phyloP scores from a whole-genome alignment of 768 basidiomycete genomes.

The Asterophora parasitica region DNA sequence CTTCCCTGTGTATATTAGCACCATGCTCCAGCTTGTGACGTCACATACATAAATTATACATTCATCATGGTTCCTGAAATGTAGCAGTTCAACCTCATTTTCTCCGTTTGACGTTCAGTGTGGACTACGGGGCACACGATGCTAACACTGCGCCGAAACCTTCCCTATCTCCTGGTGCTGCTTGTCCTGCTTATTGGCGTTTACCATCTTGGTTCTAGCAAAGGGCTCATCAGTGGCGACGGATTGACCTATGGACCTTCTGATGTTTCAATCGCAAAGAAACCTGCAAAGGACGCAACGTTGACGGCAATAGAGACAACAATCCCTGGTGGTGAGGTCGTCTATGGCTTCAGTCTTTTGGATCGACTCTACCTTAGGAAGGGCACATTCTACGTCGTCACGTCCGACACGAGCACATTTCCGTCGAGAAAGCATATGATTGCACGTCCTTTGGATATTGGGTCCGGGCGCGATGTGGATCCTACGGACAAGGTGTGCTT shows the following conservation, averaged over 20 bases:
- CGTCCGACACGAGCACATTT: conserved; percentile 32
- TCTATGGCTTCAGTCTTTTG: conserved; percentile 70
- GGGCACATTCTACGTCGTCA: conserved; percentile 68
- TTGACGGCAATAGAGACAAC: conserved; percentile 18
- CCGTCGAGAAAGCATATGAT: conserved; percentile 44
- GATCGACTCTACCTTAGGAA: conserved; percentile 71
- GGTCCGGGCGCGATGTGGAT: conserved; percentile 18
- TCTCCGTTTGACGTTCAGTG: neutral
- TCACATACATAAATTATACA: no score
- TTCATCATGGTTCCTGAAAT: no score
- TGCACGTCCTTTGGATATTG: conserved; percentile 24
- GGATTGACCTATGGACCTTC: neutral
- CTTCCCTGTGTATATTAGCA: no score
- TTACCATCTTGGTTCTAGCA: neutral
- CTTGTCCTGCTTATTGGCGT: conserved; percentile 4
- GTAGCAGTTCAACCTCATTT: neutral
- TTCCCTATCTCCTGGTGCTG: conserved; percentile 3
- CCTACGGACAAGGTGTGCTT: conserved; percentile 26
- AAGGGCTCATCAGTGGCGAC: neutral
- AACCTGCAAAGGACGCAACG: neutral
- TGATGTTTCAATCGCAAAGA: neutral
- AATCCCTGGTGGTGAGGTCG: conserved; percentile 34
- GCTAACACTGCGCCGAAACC: conserved; percentile 11
- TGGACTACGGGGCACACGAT: neutral
- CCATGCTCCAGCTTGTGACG: no score